Base-by-base conservation (phyloP, 345 rosid species). In the Pistacia vera region DNA sequence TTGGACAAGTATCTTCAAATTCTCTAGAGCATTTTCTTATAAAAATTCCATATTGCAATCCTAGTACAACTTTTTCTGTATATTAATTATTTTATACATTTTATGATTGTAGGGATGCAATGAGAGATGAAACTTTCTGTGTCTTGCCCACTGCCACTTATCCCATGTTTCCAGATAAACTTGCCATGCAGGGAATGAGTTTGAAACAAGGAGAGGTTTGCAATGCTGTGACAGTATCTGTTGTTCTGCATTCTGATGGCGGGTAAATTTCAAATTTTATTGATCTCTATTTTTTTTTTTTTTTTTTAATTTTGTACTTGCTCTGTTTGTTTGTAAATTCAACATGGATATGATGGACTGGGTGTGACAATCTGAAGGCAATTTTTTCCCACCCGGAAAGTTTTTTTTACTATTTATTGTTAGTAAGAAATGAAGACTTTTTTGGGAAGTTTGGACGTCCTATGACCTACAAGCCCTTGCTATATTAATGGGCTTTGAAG, bases 141-240 rank as follows among this genome's bases (percentile, higher is more conserved):
- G 80, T 95, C 90, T 88, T 95, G 83, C 96, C 99, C 36, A 93
- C 95, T 8, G 93, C 90, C 71, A 95, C 99, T 63, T 93, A 93
- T 86, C 90, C 98, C 11, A 95, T 95, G 98, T 95, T 95, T 79
- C 99, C 99, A 13, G 98, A 95, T 85, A 95, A 88, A 77, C 94
- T 95, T 85, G 96, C 99, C 30, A 90, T 95, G 98, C 85, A 86
- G 81, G 98, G 98, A 79, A 93, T 95, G 99, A 95, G 99, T 86
- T 86, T 95, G 86, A 89, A 88, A 87, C 97, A 95, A 84, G 98
- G 98, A 74, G 95, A 93, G 81, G 67, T 70, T 74, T 95, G 99
- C 90, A 88, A 86, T 77, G 99, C 98, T 55, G 91, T 95, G 76
- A 85, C 92, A 35, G 92, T 93, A 77, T 88, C 97, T 69, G 98